A percentile compares a stretch with the other conserved stretches of the same genome.
Conservation (phyloP, 2,329 filamentous ascomycete genomes). For the Scleromitrula shiraiana region DNA sequence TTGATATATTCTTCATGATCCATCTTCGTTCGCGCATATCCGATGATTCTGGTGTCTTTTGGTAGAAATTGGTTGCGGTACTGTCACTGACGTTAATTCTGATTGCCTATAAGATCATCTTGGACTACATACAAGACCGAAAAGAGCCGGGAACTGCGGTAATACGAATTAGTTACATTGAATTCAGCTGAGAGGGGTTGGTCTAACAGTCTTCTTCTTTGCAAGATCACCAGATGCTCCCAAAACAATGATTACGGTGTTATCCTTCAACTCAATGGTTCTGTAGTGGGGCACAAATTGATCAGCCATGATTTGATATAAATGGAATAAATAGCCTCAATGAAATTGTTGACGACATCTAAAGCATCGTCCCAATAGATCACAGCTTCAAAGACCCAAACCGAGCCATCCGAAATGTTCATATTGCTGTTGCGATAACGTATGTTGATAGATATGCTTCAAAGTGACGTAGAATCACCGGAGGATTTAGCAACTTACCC, state of each 20-base stretch:
- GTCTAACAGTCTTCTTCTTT: conserved; percentile 96
- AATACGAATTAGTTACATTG: conserved; percentile 17
- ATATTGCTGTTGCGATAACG: conserved; percentile 11
- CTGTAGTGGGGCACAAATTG: conserved; percentile 38
- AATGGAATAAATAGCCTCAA: neutral
- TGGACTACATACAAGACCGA: conserved; percentile 73
- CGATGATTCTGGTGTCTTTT: conserved; percentile 92
- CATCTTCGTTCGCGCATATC: conserved; percentile 99
- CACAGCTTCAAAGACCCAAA: conserved; percentile 11
- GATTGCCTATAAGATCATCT: neutral
- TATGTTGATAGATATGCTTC: conserved; percentile 6
- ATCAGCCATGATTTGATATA: conserved; percentile 31
- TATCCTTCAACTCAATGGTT: conserved; percentile 92
- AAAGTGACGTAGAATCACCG: conserved; percentile 24
- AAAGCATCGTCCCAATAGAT: neutral
- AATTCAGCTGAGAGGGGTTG: neutral
- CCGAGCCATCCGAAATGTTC: neutral
- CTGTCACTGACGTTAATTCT: conserved; percentile 38
- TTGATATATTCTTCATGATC: conserved; percentile 92
- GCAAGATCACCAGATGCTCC: conserved; percentile 95
- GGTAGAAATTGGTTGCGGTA: conserved; percentile 98
- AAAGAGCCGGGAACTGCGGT: conserved; percentile 84
- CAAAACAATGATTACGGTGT: conserved; percentile 93
- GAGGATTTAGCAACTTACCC: conserved; percentile 37
- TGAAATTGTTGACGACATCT: neutral